phyloP scores from a whole-genome alignment of 768 basidiomycete genomes.

The Suillus placidus region DNA sequence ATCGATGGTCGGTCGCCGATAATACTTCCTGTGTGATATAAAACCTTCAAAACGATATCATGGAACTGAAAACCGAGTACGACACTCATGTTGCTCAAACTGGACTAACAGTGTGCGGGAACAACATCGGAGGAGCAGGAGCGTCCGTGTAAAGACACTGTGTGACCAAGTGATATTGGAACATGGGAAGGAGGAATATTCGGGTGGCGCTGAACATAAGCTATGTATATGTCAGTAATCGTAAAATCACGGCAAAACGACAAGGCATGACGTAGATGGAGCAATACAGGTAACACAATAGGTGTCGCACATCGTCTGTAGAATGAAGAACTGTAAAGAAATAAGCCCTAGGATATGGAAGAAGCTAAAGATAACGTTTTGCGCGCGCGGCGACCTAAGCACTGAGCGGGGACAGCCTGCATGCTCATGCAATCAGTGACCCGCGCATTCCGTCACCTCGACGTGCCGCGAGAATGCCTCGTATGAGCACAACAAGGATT shows the following conservation, averaged over 20 bases:
- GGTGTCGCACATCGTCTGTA: not conserved
- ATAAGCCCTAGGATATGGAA: too few relatives aligned
- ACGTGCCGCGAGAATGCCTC: conserved; percentile 59
- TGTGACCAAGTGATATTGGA: not conserved
- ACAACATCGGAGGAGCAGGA: not conserved
- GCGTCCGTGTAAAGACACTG: not conserved
- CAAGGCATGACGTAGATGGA: conserved; percentile 1
- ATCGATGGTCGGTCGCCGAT: not conserved
- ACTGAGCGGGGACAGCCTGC: not conserved
- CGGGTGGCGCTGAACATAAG: not conserved
- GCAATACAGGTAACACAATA: not conserved
- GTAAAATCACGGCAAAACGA: not conserved
- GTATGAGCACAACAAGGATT: conserved; percentile 58
- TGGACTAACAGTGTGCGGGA: not conserved
- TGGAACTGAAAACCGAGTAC: not conserved
- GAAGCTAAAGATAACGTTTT: not conserved
- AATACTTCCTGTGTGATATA: not conserved
- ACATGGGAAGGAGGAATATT: not conserved
- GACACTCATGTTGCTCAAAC: not conserved
- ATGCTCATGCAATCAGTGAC: conserved; percentile 43
- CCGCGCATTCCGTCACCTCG: conserved; percentile 72
- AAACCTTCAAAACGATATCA: not conserved
- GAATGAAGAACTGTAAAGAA: not conserved
- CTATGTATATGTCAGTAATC: not conserved
- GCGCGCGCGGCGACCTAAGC: not conserved